Percentiles rank a stretch among this genome's conserved stretches.
Conservation (phyloP, 108 stramenopile genomes). For the Cafeteria roenbergensis region DNA sequence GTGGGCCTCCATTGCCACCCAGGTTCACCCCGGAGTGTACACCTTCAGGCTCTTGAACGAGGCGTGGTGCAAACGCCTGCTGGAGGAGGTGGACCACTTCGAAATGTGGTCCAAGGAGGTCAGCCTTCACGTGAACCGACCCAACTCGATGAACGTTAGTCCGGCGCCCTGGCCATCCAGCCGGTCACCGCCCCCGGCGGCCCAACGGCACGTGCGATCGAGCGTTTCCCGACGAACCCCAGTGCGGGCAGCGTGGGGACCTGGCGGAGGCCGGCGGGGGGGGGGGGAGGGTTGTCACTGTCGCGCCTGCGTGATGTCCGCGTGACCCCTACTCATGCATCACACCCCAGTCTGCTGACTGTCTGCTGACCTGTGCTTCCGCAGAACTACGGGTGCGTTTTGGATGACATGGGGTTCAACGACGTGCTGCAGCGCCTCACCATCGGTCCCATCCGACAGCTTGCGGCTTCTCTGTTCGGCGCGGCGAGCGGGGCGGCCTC, state of each 20-base stretch:
- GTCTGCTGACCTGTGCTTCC: too few relatives aligned
- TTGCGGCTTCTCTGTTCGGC: neutral
- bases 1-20: neutral
- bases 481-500: neutral
- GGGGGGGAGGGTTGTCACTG: too few relatives aligned
- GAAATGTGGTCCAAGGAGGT: neutral
- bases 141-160: conserved; percentile 2
- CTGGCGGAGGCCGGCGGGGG: too few relatives aligned
- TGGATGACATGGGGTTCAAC: conserved; percentile 1
- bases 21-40: neutral
- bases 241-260: too few relatives aligned
- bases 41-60: neutral
- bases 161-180: too few relatives aligned
- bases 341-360: too few relatives aligned
- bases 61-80: neutral
- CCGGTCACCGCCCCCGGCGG: too few relatives aligned
- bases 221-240: too few relatives aligned
- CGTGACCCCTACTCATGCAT: too few relatives aligned
- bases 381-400: neutral
- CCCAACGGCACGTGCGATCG: too few relatives aligned
- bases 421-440: neutral
- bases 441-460: neutral
- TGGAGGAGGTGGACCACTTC: neutral
- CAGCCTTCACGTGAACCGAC: neutral
- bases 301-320: too few relatives aligned